Percentiles rank a stretch among this genome's conserved stretches.
These are phyloP conservation scores for Trichoderma breve DNA, from an alignment of 2,329 filamentous ascomycete species.

Conservation along the genomic window DNA sequence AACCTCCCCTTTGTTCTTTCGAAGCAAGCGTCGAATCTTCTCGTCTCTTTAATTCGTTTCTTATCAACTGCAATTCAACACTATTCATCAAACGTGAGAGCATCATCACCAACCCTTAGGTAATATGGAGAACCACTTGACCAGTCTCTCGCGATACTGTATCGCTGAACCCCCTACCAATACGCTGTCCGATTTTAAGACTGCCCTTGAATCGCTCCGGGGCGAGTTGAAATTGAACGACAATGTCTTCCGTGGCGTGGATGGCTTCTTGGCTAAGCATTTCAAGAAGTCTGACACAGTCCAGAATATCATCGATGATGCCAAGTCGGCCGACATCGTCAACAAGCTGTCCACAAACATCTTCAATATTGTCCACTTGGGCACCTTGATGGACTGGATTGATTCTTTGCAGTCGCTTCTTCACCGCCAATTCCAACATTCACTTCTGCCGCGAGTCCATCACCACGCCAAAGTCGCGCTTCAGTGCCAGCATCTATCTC, in stretches of 20 bases:
- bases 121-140: background rate
- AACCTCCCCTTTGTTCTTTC: background rate
- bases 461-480: background rate
- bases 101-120: no score
- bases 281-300: fast-evolving
- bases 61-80: no score
- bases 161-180: background rate
- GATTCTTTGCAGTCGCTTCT: background rate
- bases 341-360: background rate
- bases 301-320: background rate
- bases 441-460: background rate
- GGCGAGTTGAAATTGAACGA: background rate
- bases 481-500: background rate
- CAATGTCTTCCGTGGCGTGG: background rate
- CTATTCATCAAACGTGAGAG: no score
- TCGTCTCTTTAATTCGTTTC: no score
- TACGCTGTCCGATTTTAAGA: background rate
- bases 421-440: fast-evolving
- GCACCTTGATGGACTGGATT: background rate
- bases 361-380: background rate
- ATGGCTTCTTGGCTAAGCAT: background rate
- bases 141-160: background rate
- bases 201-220: background rate
- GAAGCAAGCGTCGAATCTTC: background rate
- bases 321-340: background rate